These are phyloP conservation scores for Candida neerlandica DNA, from an alignment of 1,139 yeast genomes.

Conservation along the genomic window DNA sequence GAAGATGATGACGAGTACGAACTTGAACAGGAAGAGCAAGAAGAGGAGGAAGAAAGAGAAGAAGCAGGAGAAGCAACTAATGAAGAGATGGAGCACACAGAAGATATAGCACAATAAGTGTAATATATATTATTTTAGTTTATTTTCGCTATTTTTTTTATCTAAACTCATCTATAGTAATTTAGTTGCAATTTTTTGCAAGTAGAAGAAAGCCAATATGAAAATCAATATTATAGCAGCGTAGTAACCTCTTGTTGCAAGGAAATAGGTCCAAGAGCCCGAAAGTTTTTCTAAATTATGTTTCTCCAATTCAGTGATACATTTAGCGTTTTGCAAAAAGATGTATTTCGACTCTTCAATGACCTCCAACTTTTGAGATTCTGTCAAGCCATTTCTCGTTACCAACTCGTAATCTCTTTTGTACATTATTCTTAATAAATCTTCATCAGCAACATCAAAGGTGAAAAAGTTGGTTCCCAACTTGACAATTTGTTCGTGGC, in stretches of 20 bases:
- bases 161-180: slow-evolving; percentile 10
- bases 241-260: slow-evolving; percentile 52
- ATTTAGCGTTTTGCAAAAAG: slow-evolving; percentile 61
- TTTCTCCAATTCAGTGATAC: slow-evolving; percentile 66
- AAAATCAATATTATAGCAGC: slow-evolving; percentile 29
- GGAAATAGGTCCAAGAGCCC: slow-evolving; percentile 57
- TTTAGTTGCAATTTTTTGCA: slow-evolving; percentile 26
- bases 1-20: slow-evolving; percentile 8
- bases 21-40: slow-evolving; percentile 11
- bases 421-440: slow-evolving; percentile 62
- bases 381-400: slow-evolving; percentile 68
- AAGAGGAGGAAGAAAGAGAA: slow-evolving; percentile 10
- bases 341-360: slow-evolving; percentile 69
- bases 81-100: slow-evolving; percentile 15
- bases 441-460: slow-evolving; percentile 72
- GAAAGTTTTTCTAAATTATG: slow-evolving; percentile 62
- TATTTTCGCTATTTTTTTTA: not conserved
- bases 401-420: slow-evolving; percentile 78
- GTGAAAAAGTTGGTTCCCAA: slow-evolving; percentile 72
- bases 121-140: not conserved
- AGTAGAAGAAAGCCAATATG: slow-evolving; percentile 28
- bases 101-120: slow-evolving; percentile 13
- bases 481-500: slow-evolving; percentile 60
- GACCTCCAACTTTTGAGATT: slow-evolving; percentile 68
- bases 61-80: slow-evolving; percentile 12